phyloP scores from a whole-genome alignment of 1,284 basidiomycete genomes.

The Athelia psychrophila region DNA sequence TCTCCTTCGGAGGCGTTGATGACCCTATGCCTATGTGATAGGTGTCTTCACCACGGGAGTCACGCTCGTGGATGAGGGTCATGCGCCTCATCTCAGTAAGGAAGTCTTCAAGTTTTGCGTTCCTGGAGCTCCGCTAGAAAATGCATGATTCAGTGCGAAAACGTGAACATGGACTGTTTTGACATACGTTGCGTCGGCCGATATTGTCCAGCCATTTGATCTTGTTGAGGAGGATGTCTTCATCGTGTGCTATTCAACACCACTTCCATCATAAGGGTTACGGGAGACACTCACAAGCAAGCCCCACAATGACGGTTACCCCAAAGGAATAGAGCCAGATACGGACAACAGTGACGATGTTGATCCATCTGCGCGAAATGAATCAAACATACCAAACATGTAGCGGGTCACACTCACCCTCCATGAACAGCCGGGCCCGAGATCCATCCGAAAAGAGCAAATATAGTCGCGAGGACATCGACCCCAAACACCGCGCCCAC shows the following conservation, averaged over 20 bases:
- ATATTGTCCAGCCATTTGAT: constrained; percentile 42
- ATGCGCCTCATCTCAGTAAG: constrained; percentile 42
- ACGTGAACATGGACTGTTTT: not conserved
- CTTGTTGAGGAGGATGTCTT: constrained; percentile 34
- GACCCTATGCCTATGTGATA: not conserved
- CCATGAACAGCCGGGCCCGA: constrained; percentile 38
- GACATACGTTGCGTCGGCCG: constrained; percentile 29
- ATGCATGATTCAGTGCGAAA: constrained; percentile 1
- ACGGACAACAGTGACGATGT: constrained; percentile 49
- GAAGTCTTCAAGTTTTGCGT: constrained; percentile 45
- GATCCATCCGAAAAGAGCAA: constrained; percentile 50
- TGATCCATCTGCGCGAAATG: constrained; percentile 34
- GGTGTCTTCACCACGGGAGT: not conserved
- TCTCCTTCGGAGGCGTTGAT: not conserved
- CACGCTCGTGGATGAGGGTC: constrained; percentile 42
- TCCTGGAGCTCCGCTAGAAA: constrained; percentile 35
- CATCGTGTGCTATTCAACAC: constrained; percentile 16
- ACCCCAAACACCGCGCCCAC: constrained; percentile 46
- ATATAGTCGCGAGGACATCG: constrained; percentile 48
- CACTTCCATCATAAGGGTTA: not conserved
- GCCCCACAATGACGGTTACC: constrained; percentile 41
- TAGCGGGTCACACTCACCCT: constrained; percentile 12
- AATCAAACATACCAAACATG: not conserved
- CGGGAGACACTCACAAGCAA: constrained; percentile 26
- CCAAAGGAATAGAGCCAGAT: constrained; percentile 49